phyloP scores from a whole-genome alignment of 345 rosid species.

The Populus tremula region DNA sequence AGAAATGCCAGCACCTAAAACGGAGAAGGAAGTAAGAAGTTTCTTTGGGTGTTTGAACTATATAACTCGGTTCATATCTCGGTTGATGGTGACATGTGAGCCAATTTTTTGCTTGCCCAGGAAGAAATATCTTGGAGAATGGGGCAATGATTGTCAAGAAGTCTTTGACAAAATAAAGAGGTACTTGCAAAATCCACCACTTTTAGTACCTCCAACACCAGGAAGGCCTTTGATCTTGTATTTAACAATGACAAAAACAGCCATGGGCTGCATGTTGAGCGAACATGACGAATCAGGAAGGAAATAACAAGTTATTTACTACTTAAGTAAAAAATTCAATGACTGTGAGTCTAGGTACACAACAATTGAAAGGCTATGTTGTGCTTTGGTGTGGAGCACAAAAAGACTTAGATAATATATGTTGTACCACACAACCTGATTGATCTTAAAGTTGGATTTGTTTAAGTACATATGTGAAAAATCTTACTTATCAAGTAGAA shows the following conservation, averaged over 20 bases:
- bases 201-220: not conserved
- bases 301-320: conserved; percentile 2
- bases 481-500: not conserved
- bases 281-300: not conserved
- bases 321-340: not conserved
- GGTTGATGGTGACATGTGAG: not conserved
- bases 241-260: not conserved
- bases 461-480: not conserved
- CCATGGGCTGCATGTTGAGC: not conserved
- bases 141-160: not conserved
- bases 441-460: not conserved
- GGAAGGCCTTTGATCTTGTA: not conserved
- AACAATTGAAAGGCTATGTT: not conserved
- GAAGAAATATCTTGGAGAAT: not conserved
- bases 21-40: not conserved
- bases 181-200: not conserved
- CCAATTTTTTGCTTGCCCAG: not conserved
- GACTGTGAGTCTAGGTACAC: not conserved
- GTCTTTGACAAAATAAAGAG: conserved; percentile 6
- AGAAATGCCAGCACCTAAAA: not conserved
- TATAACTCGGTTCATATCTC: conserved; percentile 2
- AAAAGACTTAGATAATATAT: not conserved
- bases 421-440: not conserved
- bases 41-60: not conserved
- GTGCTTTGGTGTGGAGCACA: not conserved